Conservation (phyloP, 306 rosid species). For the Chamaecrista fasciculata region DNA sequence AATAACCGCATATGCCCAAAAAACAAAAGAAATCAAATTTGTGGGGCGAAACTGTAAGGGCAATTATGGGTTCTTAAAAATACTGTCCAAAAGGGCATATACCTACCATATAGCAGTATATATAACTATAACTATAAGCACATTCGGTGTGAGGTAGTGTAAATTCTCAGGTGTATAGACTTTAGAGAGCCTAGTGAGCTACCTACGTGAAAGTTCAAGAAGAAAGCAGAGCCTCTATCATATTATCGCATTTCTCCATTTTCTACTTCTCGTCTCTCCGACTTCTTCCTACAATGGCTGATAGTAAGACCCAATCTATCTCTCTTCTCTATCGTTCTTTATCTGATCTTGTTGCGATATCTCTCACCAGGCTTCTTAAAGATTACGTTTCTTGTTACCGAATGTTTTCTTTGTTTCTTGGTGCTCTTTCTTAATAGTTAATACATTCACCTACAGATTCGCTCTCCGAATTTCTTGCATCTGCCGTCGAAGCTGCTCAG, state of each 20-base stretch:
- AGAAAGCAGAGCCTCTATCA: background rate
- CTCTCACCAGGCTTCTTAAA: background rate
- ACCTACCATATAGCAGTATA: too few relatives aligned
- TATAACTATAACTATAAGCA: too few relatives aligned
- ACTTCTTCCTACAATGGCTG: background rate
- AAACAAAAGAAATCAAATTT: too few relatives aligned
- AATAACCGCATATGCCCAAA: too few relatives aligned
- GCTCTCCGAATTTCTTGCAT: constrained; percentile 54
- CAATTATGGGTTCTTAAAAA: background rate
- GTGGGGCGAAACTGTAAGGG: too few relatives aligned
- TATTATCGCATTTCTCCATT: background rate
- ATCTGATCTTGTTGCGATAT: background rate
- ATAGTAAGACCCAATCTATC: background rate
- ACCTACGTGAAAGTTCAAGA: background rate
- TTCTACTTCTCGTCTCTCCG: background rate
- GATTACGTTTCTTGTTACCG: background rate
- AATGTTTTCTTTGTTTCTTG: background rate
- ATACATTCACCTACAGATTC: constrained; percentile 39
- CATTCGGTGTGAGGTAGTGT: background rate
- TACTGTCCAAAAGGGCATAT: too few relatives aligned
- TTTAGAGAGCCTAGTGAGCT: background rate
- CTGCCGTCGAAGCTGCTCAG: constrained; percentile 76
- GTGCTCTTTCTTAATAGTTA: constrained; percentile 13
- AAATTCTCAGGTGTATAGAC: too few relatives aligned
- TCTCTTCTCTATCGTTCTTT: background rate